A percentile compares a stretch with the other conserved stretches of the same genome.
Conservation (phyloP, 768 basidiomycete genomes). For the Suillus weaverae region DNA sequence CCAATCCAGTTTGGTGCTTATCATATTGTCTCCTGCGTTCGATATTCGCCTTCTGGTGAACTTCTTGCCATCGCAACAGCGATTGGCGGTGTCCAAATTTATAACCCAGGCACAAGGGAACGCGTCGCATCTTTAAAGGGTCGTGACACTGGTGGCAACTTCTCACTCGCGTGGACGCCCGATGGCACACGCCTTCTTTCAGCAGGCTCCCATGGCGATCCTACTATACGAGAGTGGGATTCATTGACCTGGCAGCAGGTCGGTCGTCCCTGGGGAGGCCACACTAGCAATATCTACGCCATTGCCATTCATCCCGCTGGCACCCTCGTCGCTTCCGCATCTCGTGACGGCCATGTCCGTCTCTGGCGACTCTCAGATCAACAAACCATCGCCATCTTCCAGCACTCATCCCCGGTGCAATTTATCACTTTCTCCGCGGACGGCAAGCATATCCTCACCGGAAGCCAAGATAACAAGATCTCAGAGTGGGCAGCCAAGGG, state of each 20-base stretch:
- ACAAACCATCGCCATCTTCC: not conserved
- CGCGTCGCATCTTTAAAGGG: not conserved
- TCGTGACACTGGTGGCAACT: rapidly evolving
- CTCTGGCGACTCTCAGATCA: not conserved
- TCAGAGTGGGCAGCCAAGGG: not conserved
- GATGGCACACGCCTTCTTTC: not conserved
- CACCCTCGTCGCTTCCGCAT: not conserved
- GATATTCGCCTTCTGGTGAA: too few species aligned
- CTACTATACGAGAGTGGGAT: not conserved
- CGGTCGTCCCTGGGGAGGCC: not conserved
- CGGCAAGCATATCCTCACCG: not conserved
- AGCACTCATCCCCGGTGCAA: rapidly evolving
- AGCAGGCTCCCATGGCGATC: too few species aligned
- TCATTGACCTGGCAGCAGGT: not conserved
- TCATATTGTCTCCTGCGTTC: too few species aligned
- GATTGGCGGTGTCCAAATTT: not conserved
- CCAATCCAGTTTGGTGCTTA: not conserved
- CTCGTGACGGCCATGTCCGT: not conserved
- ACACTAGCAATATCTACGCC: rapidly evolving
- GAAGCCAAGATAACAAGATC: not conserved
- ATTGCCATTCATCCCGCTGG: not conserved
- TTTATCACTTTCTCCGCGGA: not conserved
- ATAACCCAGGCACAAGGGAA: not conserved
- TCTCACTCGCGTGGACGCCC: not conserved
- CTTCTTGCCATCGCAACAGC: too few species aligned